A percentile compares a stretch with the other conserved stretches of the same genome.
Conservation (phyloP, 768 basidiomycete genomes). For the Pulveroboletus sp. region DNA sequence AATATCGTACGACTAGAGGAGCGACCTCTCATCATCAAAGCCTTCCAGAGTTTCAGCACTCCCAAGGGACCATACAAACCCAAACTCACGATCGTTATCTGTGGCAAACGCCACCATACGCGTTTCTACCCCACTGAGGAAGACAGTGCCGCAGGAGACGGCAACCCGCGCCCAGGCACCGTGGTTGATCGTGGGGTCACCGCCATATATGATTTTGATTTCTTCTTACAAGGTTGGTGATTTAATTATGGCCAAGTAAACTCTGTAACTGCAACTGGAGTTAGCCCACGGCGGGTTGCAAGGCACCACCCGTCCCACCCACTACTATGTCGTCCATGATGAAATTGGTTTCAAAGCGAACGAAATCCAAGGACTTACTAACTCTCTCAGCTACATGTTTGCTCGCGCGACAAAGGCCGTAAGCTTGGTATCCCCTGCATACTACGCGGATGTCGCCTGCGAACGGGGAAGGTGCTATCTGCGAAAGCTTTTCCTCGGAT, state of each 20-base stretch:
- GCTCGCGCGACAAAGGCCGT: constrained; percentile 52
- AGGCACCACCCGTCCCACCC: constrained; percentile 47
- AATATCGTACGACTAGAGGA: constrained; percentile 40
- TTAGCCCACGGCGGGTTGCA: constrained; percentile 43
- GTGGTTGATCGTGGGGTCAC: constrained; percentile 54
- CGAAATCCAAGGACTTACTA: constrained; percentile 50
- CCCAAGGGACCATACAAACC: constrained; percentile 38
- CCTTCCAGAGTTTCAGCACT: constrained; percentile 38
- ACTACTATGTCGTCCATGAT: constrained; percentile 53
- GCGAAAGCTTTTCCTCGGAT: constrained; percentile 43
- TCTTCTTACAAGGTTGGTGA: constrained; percentile 46
- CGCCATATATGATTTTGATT: constrained; percentile 50
- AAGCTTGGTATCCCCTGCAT: constrained; percentile 34
- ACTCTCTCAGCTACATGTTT: constrained; percentile 52
- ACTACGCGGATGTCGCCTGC: constrained; percentile 46
- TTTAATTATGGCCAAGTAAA: not conserved
- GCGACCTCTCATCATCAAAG: constrained; percentile 38
- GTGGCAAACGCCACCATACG: constrained; percentile 56
- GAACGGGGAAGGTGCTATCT: constrained; percentile 53
- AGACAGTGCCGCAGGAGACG: constrained; percentile 37
- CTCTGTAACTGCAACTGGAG: not conserved
- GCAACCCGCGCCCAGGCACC: constrained; percentile 50
- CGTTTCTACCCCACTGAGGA: constrained; percentile 51
- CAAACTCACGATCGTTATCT: constrained; percentile 48
- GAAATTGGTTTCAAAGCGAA: constrained; percentile 48